Evolutionary conservation across 257 asterid species (phyloP).

Genomic region (Solanum appendiculatum): DNA sequence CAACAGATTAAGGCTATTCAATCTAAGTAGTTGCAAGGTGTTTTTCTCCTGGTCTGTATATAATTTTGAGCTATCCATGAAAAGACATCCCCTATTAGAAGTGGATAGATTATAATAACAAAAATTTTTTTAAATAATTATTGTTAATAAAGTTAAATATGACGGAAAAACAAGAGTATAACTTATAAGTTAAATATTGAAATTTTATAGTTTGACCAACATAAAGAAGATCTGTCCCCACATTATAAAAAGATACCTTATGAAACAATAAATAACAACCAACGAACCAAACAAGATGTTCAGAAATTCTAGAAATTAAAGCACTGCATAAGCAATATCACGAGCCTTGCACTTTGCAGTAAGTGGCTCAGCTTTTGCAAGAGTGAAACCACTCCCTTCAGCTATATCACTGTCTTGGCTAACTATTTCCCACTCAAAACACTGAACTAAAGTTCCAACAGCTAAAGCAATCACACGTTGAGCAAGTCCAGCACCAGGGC

Average conservation of each 20-base stretch:
- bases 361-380: neutral
- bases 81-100: too few species aligned
- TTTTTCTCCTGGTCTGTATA: too few species aligned
- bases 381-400: neutral
- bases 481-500: conserved; percentile 12
- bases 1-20: too few species aligned
- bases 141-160: too few species aligned
- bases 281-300: neutral
- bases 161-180: too few species aligned
- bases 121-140: too few species aligned
- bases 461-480: conserved; percentile 3
- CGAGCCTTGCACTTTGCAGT: neutral
- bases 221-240: neutral
- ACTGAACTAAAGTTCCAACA: conserved; percentile 7
- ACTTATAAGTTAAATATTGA: neutral
- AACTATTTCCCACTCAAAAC: conserved; percentile 9
- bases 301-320: neutral
- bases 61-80: neutral
- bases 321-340: neutral
- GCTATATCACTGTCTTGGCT: neutral
- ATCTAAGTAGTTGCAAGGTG: too few species aligned
- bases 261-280: neutral
- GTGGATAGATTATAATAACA: too few species aligned
- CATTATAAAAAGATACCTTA: neutral
- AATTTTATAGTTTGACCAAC: neutral